Evolutionary conservation across 805 yeast species (phyloP), one percentile per base, ranked within the genome.

Genomic region (Saccharomycopsis sp.): DNA sequence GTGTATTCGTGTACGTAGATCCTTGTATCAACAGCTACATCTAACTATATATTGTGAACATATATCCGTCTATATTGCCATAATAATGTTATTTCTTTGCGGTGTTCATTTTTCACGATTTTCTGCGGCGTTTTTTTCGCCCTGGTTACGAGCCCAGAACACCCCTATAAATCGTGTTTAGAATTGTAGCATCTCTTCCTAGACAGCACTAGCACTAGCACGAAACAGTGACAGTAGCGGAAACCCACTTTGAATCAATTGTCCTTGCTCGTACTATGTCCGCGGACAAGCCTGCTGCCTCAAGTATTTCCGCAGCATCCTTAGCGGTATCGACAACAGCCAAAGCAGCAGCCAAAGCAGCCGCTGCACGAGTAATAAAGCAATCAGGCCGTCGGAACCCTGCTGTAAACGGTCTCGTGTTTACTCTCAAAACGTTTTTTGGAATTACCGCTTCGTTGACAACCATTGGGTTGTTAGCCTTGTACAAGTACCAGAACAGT

Each of bases 401-500:
- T 3, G 15, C n/a, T 8, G 23, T 22, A 3, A 20, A 22, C 9
- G 23, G 29, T 3, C 9, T 52, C 7, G 19, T 52, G 9, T 15
- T n/a, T 9, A 52, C 38, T 29, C 20, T 14, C 59, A 60, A 60
- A 42, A 60, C 58, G 24, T 20, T 60, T 24, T 24, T 51, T 15
- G 62, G 56, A 53, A 42, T 58, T n/a, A 24, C 57, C 12, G 52
- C 53, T 3, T 58, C 62, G 14, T 12, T 61, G 14, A 52, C 62
- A 34, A 47, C 62, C 53, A 14, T 61, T 17, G 56, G 62, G 34
- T 58, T 85, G 23, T 65, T 76, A 2, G 83, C 83, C 1, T 69
- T 87, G 22, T 87, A 87, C 70, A 67, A 76, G 14, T 83, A 73
- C 68, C 97, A 91, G 68, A 73, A 76, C 56, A 74, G 75, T 44